Base-by-base conservation (phyloP, 495 filamentous ascomycete genomes). In the Daldinia decipiens region DNA sequence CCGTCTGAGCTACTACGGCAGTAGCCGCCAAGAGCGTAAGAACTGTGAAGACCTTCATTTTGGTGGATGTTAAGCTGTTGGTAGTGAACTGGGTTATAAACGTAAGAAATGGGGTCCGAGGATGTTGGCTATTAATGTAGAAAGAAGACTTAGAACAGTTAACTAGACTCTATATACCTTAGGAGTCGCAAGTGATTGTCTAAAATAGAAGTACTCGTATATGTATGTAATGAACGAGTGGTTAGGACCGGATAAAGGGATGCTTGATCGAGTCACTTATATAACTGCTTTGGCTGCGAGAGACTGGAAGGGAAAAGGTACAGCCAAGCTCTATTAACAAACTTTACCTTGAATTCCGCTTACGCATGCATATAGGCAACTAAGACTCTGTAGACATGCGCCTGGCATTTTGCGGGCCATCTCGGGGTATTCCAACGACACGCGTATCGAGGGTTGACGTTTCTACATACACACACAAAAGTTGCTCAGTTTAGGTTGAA, bases 351-450 rank as follows among this genome's bases (percentile, higher is more conserved):
- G 24, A 31, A 15, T 43, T 27, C 50, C 8, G 63, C 64, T 70
- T 75, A 73, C 72, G 74, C 60, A 73, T 45, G 51, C 31, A 34
- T 45, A 32, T 39, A 36, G 58, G 64, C 55, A 52, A 58, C 50
- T 27, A 52, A 66, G 21, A 38, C 31, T 63, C 19, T 43, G 29
- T 50, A 15, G 31, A 43, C 27, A 45, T 57, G 17, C 27, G 27
- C 9, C 26, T 69, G 63, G 67, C 52, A 58, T 60, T 59, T 59
- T 27, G 36, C 65, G 70, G 70, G 70, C 70, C 70, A 73, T 51
- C 56, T 73, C 65, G 70, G 70, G 65, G 70, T 73, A 68, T 73
- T 68, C 65, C 70, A 73, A 73, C 13, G 26, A 43, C 65, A 73
- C 70, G 70, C 65, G 70, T 73, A 52, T 65, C 61, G 65, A 62